Base-by-base conservation (phyloP, 2,329 filamentous ascomycete genomes). In the Amauroascus verrucosus region DNA sequence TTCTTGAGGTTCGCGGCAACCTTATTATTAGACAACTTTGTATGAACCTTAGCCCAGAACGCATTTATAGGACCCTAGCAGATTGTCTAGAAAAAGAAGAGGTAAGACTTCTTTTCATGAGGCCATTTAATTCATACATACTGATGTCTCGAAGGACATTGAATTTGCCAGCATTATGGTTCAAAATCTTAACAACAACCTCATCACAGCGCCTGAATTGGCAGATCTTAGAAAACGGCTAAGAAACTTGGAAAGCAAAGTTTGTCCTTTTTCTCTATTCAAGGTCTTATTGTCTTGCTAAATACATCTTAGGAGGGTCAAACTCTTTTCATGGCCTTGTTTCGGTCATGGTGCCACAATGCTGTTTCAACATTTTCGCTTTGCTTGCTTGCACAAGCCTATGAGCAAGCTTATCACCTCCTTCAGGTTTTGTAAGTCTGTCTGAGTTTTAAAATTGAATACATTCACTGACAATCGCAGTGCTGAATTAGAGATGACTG, bases 91-190 rank as follows among this genome's bases (percentile, higher is more conserved):
- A 97, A 68, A 95, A 90, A 65, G 93, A 98, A 68, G 93, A 97
- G 60, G 74, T 72, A 38, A 48, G 66, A 59, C n/a, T 48, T 13
- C 16, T 26, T 46, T 32, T 22, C 9, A 14, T 43, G 11, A 37
- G 24, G 22, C 6, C 20, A 33, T 24, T 24, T 2, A 9, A 40
- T 30, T 35, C 13, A 32, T 32, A 20, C 13, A 32, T 32, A 20
- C 49, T 49, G 32, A 53, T 11, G 1, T 2, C 41, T 13, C 33
- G 32, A 30, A 78, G 71, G 93, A 98, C 66, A 82, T 98, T 40
- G 94, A 98, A 67, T 98, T 98, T 70, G 91, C 93, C 14, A 96
- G 91, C 66, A 97, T 98, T 62, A 98, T 98, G 93, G 89, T 98
- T 28, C 93, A 98, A 68, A 97, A 97, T 63, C 77, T 98, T 50